A percentile compares a stretch with the other conserved stretches of the same genome.
Conservation (phyloP, 2,329 filamentous ascomycete species). For the Berkeleyomyces rouxiae region DNA sequence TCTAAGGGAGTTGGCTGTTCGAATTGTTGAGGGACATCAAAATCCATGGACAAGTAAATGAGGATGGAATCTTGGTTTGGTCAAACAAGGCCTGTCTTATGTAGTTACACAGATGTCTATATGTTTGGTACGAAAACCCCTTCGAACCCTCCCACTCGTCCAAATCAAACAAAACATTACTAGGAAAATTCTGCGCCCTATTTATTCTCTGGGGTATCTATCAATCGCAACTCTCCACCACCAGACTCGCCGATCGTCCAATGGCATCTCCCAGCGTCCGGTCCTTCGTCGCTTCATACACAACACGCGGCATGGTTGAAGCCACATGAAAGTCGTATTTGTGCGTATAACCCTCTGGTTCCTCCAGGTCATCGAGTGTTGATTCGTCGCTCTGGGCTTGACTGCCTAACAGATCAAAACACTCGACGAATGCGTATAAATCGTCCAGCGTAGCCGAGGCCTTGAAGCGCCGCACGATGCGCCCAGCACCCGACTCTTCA, state of each 20-base stretch:
- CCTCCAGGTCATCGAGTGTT: conserved; percentile 13
- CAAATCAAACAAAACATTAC: neutral
- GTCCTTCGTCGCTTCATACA: conserved; percentile 52
- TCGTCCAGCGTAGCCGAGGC: conserved; percentile 62
- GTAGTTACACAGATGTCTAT: too few species aligned
- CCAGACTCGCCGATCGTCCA: conserved; percentile 69
- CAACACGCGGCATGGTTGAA: conserved; percentile 66
- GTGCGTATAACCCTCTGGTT: conserved; percentile 59
- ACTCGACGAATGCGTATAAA: conserved; percentile 91
- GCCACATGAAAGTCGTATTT: conserved; percentile 74
- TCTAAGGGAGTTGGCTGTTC: too few species aligned
- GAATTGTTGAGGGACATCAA: too few species aligned
- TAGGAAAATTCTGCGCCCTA: neutral
- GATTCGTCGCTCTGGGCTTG: conserved; percentile 22
- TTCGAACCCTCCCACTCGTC: neutral
- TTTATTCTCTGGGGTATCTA: neutral
- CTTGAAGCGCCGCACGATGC: conserved; percentile 61
- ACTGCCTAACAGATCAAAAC: conserved; percentile 46
- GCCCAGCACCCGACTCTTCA: conserved; percentile 42
- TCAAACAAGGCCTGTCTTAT: too few species aligned
- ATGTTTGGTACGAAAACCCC: too few species aligned
- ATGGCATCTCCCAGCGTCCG: conserved; percentile 56
- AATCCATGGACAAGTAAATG: too few species aligned
- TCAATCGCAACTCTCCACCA: conserved; percentile 52
- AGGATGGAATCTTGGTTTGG: too few species aligned